Evolutionary conservation across 495 filamentous ascomycete genomes (phyloP), one percentile per base, ranked within the genome.

Genomic region (Xylaria intraflava): DNA sequence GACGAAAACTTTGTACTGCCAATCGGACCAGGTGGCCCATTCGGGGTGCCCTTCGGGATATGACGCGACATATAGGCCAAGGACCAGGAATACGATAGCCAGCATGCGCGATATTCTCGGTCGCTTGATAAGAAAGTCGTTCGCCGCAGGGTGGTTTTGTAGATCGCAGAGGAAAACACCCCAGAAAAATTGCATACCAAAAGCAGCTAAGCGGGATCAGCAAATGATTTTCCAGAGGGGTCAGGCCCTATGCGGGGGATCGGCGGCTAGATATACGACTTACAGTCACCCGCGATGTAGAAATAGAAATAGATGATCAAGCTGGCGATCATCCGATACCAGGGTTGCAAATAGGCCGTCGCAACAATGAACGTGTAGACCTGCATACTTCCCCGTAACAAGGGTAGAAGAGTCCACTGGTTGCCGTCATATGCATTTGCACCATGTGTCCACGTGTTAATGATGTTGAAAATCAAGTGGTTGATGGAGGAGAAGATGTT

Each of bases 381-480:
- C 48, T 80, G 62, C 77, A 85, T 82, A 17, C 78, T 80, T 4
- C 80, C 80, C 58, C 78, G 75, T 27, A 87, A 65, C 40, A 87
- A 60, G 2, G 80, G 83, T n/a, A 82, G 63, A 31, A 87, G 57
- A 4, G 83, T 83, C 83, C 83, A 87, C 59, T 84, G 82, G 43
- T 85, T 81, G 24, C 76, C 77, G 57, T 85, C 83, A 56, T 84
- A 87, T 16, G 70, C 66, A 64, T 82, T 83, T 51, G 69, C 75
- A 4, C 74, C 75, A n/a, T 65, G 73, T 9, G 79, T 78, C 83
- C 83, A 86, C 1, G 76, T 79, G 19, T 67, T 70, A 14, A 80
- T 65, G 46, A 81, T 71, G 55, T 75, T 78, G 46, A 70, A 59
- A 19, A 74, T 49, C 39, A 72, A 57, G 44, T 66, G 55, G 44